phyloP scores from a whole-genome alignment of 768 basidiomycete species.

The Albatrellus ellisii region DNA sequence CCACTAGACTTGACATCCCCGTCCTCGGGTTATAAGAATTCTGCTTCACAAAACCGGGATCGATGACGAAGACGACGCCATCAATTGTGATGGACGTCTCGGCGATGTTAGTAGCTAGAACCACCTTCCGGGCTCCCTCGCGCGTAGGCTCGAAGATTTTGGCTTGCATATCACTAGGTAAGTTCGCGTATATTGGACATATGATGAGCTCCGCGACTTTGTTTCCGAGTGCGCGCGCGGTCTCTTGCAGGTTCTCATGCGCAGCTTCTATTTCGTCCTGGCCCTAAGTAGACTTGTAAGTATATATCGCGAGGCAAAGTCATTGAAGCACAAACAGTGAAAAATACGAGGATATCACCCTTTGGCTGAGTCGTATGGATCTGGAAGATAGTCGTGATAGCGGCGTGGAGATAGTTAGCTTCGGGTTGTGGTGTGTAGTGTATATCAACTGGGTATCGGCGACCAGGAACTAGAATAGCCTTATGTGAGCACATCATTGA shows the following conservation, averaged over 20 bases:
- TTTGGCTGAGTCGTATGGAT: conserved; percentile 98
- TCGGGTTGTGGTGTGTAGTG: conserved; percentile 99
- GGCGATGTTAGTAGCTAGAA: conserved; percentile 98
- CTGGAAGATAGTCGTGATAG: conserved; percentile 97
- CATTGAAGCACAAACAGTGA: conserved; percentile 49
- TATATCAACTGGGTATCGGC: conserved; percentile 94
- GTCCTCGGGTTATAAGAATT: conserved; percentile 98
- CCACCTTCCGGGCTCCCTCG: conserved; percentile 91
- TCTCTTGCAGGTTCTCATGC: conserved; percentile 92
- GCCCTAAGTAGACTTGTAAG: conserved; percentile 36
- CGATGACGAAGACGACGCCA: conserved; percentile 98
- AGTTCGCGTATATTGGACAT: conserved; percentile 96
- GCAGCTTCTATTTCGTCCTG: conserved; percentile 99
- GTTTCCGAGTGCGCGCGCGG: conserved; percentile 87
- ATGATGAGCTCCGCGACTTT: conserved; percentile 91
- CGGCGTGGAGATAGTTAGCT: conserved; percentile 96
- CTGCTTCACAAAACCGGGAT: conserved; percentile 98
- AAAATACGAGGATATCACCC: conserved; percentile 94
- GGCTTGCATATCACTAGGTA: conserved; percentile 99
- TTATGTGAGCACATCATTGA: background rate
- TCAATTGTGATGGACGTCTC: conserved; percentile 99
- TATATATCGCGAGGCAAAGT: background rate
- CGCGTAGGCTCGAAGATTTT: conserved; percentile 99
- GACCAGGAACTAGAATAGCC: conserved; percentile 70
- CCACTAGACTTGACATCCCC: conserved; percentile 93